Conservation (phyloP, 2,329 filamentous ascomycete species). For the Aspergillus sp. region DNA sequence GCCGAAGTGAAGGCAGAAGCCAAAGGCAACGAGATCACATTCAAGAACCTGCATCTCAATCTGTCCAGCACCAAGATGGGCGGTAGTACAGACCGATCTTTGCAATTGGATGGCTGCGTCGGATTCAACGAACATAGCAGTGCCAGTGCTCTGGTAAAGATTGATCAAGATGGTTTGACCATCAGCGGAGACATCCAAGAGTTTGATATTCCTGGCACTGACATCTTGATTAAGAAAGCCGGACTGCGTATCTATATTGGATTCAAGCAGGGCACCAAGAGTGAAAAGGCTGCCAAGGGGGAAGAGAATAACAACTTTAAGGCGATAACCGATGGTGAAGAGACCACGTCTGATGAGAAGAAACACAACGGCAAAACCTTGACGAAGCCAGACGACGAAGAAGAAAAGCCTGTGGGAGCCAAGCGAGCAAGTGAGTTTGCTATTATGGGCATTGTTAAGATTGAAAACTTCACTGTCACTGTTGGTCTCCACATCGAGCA, state of each 20-base stretch:
- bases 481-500: background rate
- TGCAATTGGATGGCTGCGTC: background rate
- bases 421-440: slow-evolving; percentile 1
- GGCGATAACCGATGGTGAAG: background rate
- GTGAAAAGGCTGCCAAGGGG: background rate
- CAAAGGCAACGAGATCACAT: background rate
- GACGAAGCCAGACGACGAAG: background rate
- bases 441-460: background rate
- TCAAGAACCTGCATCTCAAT: background rate
- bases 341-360: no score
- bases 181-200: background rate
- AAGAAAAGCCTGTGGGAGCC: background rate
- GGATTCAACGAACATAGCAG: background rate
- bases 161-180: background rate
- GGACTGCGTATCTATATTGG: background rate
- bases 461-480: background rate
- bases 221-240: background rate
- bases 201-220: background rate
- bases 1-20: background rate
- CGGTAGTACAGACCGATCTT: background rate
- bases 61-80: background rate
- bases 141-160: background rate
- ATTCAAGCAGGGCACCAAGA: background rate
- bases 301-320: background rate
- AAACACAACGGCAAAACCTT: background rate